Evolutionary conservation across 768 basidiomycete species (phyloP), one percentile per base, ranked within the genome.

Genomic region (Boletus pseudopeckii): DNA sequence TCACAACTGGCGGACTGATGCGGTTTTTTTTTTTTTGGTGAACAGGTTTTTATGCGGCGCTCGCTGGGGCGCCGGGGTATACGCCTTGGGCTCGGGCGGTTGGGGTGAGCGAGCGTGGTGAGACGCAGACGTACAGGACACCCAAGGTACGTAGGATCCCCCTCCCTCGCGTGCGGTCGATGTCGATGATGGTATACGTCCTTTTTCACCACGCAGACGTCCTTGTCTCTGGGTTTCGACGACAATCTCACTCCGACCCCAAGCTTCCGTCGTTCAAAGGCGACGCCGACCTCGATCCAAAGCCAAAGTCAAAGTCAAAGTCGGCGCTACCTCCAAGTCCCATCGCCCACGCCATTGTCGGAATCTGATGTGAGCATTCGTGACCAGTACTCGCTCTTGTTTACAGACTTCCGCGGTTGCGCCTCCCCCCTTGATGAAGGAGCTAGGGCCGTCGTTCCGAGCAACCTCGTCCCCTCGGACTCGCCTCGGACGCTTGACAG

Each of bases 41-140:
- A 1, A 49, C 22, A 68, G 61, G 66, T 37, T 68, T 63, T 34
- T 50, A 54, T n/a, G 56, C 57, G n/a, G 60, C 64, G 17, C 54
- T 66, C 40, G 50, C 56, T 20, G 61, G 56, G n/a, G 36, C 52
- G 5, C 64, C 64, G 22, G 64, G 51, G 17, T 17, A 60, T 26
- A 28, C 52, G 0, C 64, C 64, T 17, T 66, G 58, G 52, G 24
- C 50, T 2, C 11, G 3, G 13, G 18, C 39, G 11, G 17, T 41
- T 40, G 13, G 36, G 13, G 13, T 22, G 36, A 24, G 33, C 17
- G 26, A 26, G 34, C 15, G 2, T 24, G n/a, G 45, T 6, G 38
- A 15, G 9, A 24, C 10, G 14, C 50, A 15, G 33, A 32, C 36
- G 20, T n/a, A 13, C n/a, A 42, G 24, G 24, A 28, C 34, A n/a